These are phyloP conservation scores for Paspalum notatum DNA, from an alignment of 176 grass and related monocot genomes.

Conservation along the genomic window DNA sequence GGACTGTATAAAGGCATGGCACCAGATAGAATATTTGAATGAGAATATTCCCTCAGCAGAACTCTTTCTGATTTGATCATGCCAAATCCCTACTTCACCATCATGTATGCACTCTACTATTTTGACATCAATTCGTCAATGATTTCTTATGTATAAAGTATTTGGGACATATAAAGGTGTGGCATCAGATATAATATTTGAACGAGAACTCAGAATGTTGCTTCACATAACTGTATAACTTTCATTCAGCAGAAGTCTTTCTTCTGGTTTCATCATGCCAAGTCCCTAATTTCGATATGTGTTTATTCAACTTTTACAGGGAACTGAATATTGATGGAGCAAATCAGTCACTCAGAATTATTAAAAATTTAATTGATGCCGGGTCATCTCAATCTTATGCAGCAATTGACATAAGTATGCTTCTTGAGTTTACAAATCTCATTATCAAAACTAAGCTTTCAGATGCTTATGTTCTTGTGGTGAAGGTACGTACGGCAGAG, in stretches of 20 bases:
- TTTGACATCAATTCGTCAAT: slow-evolving; percentile 27
- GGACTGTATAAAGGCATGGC: not conserved
- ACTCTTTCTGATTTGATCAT: too few species aligned
- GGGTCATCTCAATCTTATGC: slow-evolving; percentile 61
- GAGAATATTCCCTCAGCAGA: not conserved
- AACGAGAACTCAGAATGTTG: not conserved
- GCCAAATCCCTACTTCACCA: too few species aligned
- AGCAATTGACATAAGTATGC: slow-evolving; percentile 53
- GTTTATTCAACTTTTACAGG: slow-evolving; percentile 53
- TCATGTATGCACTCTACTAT: not conserved
- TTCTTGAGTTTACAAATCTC: slow-evolving; percentile 71
- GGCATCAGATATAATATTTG: slow-evolving; percentile 18
- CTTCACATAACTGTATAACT: not conserved
- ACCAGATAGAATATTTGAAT: slow-evolving; percentile 21
- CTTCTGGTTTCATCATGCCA: slow-evolving; percentile 21
- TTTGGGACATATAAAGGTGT: slow-evolving; percentile 5
- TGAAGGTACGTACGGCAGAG: slow-evolving; percentile 63
- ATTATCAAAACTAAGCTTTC: slow-evolving; percentile 71
- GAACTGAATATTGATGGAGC: slow-evolving; percentile 65
- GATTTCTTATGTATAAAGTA: slow-evolving; percentile 11
- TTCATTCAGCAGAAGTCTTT: slow-evolving; percentile 24
- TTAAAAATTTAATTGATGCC: slow-evolving; percentile 80
- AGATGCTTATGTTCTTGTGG: slow-evolving; percentile 61
- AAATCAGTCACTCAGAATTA: slow-evolving; percentile 81
- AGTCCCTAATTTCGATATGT: not conserved